Evolutionary conservation across 371 early-diverging fungal species (phyloP), one percentile per base, ranked within the genome.

Genomic region (Capillidium rhysosporum): DNA sequence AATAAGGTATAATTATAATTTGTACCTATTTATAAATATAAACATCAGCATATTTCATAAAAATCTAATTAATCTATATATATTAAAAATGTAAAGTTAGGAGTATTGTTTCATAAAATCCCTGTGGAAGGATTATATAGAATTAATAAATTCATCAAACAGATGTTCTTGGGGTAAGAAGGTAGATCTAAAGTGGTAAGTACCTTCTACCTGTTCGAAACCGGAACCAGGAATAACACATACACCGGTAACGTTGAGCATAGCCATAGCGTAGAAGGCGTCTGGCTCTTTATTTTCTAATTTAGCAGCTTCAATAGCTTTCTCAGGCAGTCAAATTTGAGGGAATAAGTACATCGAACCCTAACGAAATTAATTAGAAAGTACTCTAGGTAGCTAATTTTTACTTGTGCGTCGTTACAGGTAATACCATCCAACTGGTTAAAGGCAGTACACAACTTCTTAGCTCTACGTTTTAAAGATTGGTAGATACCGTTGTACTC

Each of bases 311-410:
- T 75, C 77, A 25, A 92, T 65, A 25, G 86, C 86, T 55, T 75
- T 79, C 40, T 59, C 49, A 12, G 95, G 84, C 3, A 95, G 61
- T 12, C 64, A 59, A 38, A 97, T 73, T 43, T 63, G 70, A 4
- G 95, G 96, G 78, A 94, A 94, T 44, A 93, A 71, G 66, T 97
- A 97, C 93, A 97, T 88, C 47, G 98, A 86, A 20, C 98, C 98
- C 59, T 82, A 65, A 1, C n/a, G 53, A 34, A 14, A 9, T 2
- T 21, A 8, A 1, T 56, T 21, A 29, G 34, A 4, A 38, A 16
- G 5, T 20, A 41, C 31, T 39, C 44, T 1, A 31, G 4, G 2
- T 25, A 21, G n/a, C 20, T 53, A 46, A n/a, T n/a, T n/a, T 8
- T 25, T 47, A 64, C 63, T 57, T 80, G 65, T 18, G 94, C 93